phyloP scores from a whole-genome alignment of 2,329 filamentous ascomycete genomes.

The Phyllosticta citribraziliensis region DNA sequence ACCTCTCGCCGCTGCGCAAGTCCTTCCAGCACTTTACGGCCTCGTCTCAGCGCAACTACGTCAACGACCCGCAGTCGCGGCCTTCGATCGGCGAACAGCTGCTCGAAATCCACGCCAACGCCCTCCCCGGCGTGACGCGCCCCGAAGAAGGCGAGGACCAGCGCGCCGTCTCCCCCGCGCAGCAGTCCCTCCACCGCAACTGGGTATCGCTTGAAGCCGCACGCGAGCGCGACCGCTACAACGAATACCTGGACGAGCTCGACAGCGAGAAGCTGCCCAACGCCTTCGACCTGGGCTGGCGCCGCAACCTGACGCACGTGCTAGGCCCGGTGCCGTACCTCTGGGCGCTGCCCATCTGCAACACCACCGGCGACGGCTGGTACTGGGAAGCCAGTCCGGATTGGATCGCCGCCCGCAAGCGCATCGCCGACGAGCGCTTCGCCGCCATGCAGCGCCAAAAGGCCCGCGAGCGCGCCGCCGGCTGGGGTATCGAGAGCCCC shows the following conservation, averaged over 20 bases:
- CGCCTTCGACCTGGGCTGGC: constrained; percentile 84
- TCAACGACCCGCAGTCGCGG: constrained; percentile 21
- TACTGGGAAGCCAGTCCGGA: constrained; percentile 75
- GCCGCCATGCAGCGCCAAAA: constrained; percentile 42
- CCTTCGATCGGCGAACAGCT: constrained; percentile 54
- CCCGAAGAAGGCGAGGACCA: constrained; percentile 70
- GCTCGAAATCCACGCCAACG: constrained; percentile 72
- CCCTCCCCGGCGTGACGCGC: constrained; percentile 66
- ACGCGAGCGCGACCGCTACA: constrained; percentile 59
- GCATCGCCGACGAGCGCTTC: constrained; percentile 37
- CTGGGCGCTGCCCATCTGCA: constrained; percentile 75
- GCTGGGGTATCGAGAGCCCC: constrained; percentile 46
- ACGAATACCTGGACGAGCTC: constrained; percentile 78
- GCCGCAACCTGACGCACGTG: constrained; percentile 67
- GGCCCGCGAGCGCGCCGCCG: constrained; percentile 54
- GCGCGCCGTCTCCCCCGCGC: constrained; percentile 26
- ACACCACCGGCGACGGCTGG: constrained; percentile 88
- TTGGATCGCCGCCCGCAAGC: constrained; percentile 65
- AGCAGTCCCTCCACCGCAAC: constrained; percentile 32
- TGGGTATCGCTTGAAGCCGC: constrained; percentile 28
- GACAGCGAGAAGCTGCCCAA: constrained; percentile 82
- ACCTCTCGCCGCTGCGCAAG: constrained; percentile 69
- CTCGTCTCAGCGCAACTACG: constrained; percentile 28
- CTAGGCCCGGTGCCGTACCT: constrained; percentile 64
- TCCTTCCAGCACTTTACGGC: constrained; percentile 53